Percentiles rank a stretch among this genome's conserved stretches.
Conservation (phyloP, 352 stramenopile species). For the Globisporangium cystogenes region DNA sequence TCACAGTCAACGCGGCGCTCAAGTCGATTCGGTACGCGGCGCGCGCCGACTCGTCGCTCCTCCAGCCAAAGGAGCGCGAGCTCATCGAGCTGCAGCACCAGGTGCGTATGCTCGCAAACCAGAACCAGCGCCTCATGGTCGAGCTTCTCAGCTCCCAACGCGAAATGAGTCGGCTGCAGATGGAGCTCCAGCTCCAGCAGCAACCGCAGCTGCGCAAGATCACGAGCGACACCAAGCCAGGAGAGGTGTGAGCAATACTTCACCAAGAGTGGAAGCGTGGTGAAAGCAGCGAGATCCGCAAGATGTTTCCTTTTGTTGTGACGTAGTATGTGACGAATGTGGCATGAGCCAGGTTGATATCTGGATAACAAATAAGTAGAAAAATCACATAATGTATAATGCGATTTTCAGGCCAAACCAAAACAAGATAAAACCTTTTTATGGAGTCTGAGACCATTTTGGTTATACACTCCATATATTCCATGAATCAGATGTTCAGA, state of each 20-base stretch:
- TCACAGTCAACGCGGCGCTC: conserved; percentile 73
- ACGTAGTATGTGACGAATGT: too few species aligned
- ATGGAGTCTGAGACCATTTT: too few species aligned
- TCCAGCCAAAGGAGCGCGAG: conserved; percentile 27
- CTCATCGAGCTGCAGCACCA: conserved; percentile 50
- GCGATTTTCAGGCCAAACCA: too few species aligned
- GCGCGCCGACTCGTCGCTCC: conserved; percentile 16
- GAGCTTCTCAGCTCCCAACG: conserved; percentile 45
- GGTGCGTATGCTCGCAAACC: conserved; percentile 49
- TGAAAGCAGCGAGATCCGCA: too few species aligned
- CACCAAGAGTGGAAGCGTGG: too few species aligned
- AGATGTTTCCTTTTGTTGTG: too few species aligned
- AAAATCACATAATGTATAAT: too few species aligned
- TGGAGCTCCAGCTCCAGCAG: conserved; percentile 45
- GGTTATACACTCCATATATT: too few species aligned
- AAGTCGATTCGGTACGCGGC: conserved; percentile 58
- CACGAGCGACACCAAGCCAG: conserved; percentile 15
- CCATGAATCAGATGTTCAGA: too few species aligned
- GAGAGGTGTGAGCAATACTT: not conserved
- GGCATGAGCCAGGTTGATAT: too few species aligned
- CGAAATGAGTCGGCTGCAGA: conserved; percentile 49
- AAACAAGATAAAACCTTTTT: too few species aligned
- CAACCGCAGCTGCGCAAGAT: conserved; percentile 35
- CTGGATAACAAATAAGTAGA: too few species aligned
- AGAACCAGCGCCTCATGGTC: conserved; percentile 53